Conservation (phyloP, 495 filamentous ascomycete genomes). For the Bacidia rubella region DNA sequence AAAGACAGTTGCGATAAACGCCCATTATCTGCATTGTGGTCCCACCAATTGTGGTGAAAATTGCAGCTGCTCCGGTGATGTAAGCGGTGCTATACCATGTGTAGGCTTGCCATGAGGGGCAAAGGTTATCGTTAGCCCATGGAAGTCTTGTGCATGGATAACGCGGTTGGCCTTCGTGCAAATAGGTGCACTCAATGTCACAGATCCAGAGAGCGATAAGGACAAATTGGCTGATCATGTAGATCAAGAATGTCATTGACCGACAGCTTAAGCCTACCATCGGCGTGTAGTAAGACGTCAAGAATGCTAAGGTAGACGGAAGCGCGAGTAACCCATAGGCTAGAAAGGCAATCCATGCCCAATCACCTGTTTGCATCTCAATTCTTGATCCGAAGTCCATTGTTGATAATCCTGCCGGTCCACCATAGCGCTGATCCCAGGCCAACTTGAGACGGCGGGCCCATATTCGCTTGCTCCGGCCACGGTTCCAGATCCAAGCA, state of each 20-base stretch:
- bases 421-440: constrained; percentile 2
- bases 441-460: background rate
- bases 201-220: constrained; percentile 22
- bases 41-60: constrained; percentile 22
- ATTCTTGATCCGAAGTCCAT: background rate
- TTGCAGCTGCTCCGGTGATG: constrained; percentile 2
- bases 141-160: background rate
- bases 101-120: background rate
- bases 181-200: constrained; percentile 7
- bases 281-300: constrained; percentile 27
- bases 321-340: background rate
- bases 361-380: constrained; percentile 10
- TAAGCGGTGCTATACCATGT: background rate
- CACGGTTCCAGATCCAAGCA: constrained; percentile 20
- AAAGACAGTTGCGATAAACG: constrained; percentile 26
- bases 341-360: constrained; percentile 5
- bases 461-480: constrained; percentile 16
- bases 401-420: background rate
- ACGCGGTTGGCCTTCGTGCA: background rate
- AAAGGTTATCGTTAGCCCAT: background rate
- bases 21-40: constrained; percentile 28
- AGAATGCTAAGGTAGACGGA: constrained; percentile 16
- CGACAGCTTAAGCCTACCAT: constrained; percentile 29
- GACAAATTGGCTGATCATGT: constrained; percentile 24
- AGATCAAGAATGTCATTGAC: constrained; percentile 29